These are phyloP conservation scores for Blastomyces emzantsi DNA, from an alignment of 2,329 filamentous ascomycete species.

Conservation along the genomic window DNA sequence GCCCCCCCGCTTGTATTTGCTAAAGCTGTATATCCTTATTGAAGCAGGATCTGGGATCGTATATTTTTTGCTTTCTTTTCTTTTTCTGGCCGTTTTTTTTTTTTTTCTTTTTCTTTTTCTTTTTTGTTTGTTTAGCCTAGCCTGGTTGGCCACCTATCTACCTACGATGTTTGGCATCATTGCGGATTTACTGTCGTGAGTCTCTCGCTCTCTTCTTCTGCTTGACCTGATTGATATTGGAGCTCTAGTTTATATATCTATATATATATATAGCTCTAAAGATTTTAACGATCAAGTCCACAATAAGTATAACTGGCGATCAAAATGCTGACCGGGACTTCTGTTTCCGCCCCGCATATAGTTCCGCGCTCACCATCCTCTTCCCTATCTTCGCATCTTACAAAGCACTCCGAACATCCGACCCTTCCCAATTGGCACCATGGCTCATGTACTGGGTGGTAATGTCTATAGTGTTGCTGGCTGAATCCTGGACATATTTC, in stretches of 20 bases:
- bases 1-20: background rate
- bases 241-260: background rate
- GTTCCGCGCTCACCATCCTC: slow-evolving; percentile 77
- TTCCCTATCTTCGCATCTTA: slow-evolving; percentile 96
- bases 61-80: background rate
- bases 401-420: slow-evolving; percentile 89
- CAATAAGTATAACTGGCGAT: slow-evolving; percentile 12
- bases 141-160: background rate
- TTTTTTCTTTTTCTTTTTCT: background rate
- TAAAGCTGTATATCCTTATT: background rate
- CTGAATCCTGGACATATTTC: slow-evolving; percentile 81
- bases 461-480: slow-evolving; percentile 67
- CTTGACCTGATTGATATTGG: background rate
- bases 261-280: background rate
- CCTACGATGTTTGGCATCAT: slow-evolving; percentile 65
- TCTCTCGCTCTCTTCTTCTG: slow-evolving; percentile 17
- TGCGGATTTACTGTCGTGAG: slow-evolving; percentile 68
- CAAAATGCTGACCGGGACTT: slow-evolving; percentile 20
- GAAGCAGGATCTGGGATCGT: background rate
- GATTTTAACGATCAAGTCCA: background rate
- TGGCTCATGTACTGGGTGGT: slow-evolving; percentile 99
- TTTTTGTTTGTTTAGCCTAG: background rate
- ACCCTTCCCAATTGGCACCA: slow-evolving; percentile 82
- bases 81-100: background rate
- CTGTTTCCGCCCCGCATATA: slow-evolving; percentile 40